Percentiles rank a stretch among this genome's conserved stretches.
Conservation (phyloP, 306 rosid species). For the Trichosanthes cucumerina region DNA sequence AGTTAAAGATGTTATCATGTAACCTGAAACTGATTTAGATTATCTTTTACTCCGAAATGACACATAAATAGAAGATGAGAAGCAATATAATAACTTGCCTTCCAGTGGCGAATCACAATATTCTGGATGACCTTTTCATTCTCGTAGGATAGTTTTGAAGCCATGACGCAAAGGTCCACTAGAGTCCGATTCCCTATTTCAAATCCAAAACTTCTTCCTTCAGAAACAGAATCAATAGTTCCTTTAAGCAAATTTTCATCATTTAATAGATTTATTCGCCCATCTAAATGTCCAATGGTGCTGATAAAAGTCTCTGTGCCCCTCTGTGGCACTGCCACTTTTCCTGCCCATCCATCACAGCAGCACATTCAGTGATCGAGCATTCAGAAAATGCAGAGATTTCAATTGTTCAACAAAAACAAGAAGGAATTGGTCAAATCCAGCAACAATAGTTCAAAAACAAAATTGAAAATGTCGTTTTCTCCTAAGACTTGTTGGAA, state of each 20-base stretch:
- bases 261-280: conserved; percentile 34
- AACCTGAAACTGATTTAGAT: neutral
- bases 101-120: conserved; percentile 46
- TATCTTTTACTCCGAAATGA: neutral
- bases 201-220: conserved; percentile 9
- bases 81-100: conserved; percentile 29
- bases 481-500: neutral
- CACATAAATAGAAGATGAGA: neutral
- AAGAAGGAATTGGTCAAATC: neutral
- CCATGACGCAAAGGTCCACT: conserved; percentile 66
- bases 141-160: conserved; percentile 71
- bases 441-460: neutral
- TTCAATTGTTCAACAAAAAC: neutral
- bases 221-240: conserved; percentile 12
- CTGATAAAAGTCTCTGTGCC: conserved; percentile 56
- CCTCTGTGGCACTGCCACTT: conserved; percentile 42
- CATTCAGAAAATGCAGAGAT: neutral
- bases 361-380: neutral
- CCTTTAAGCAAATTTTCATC: conserved; percentile 17
- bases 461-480: neutral
- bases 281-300: conserved; percentile 51
- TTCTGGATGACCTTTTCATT: conserved; percentile 34
- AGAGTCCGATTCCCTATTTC: conserved; percentile 35
- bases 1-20: neutral
- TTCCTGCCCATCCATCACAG: conserved; percentile 32